Percentiles rank a stretch among this genome's conserved stretches.
phyloP scores from a whole-genome alignment of 2,329 filamentous ascomycete genomes.

The Epichloe aotearoae region DNA sequence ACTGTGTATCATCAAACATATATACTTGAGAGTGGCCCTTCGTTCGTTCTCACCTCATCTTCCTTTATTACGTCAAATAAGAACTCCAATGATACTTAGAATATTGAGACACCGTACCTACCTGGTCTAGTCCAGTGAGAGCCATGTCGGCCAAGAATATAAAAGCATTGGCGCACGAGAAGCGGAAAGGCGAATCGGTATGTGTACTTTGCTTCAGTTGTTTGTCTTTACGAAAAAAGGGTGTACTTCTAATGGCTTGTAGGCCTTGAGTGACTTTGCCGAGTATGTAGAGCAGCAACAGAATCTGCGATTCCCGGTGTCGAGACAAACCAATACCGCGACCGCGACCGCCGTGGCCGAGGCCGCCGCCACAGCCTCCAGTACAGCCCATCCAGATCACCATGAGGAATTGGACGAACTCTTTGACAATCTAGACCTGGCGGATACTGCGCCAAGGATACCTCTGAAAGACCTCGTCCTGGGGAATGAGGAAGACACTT shows the following conservation, averaged over 20 bases:
- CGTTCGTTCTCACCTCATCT: neutral
- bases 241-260: slow-evolving; percentile 2
- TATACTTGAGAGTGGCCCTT: too few species aligned
- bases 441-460: slow-evolving; percentile 54
- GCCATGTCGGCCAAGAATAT: slow-evolving; percentile 40
- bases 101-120: slow-evolving; percentile 11
- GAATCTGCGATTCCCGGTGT: slow-evolving; percentile 47
- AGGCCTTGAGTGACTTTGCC: slow-evolving; percentile 85
- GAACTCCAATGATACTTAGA: slow-evolving; percentile 14
- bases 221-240: neutral
- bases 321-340: slow-evolving; percentile 12
- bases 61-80: neutral
- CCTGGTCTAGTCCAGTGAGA: slow-evolving; percentile 11
- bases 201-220: slow-evolving; percentile 11
- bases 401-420: slow-evolving; percentile 85
- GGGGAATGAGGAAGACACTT: slow-evolving; percentile 43
- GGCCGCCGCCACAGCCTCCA: slow-evolving; percentile 11
- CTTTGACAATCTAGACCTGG: slow-evolving; percentile 73
- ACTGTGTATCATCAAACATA: neutral
- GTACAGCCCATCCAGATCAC: slow-evolving; percentile 27
- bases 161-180: slow-evolving; percentile 61
- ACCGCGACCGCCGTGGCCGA: too few species aligned
- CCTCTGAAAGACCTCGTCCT: slow-evolving; percentile 68
- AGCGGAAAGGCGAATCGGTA: slow-evolving; percentile 78
- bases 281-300: slow-evolving; percentile 97